Percentiles rank a stretch among this genome's conserved stretches.
Conservation (phyloP, 352 stramenopile species). For the Globisporangium viniferum region DNA sequence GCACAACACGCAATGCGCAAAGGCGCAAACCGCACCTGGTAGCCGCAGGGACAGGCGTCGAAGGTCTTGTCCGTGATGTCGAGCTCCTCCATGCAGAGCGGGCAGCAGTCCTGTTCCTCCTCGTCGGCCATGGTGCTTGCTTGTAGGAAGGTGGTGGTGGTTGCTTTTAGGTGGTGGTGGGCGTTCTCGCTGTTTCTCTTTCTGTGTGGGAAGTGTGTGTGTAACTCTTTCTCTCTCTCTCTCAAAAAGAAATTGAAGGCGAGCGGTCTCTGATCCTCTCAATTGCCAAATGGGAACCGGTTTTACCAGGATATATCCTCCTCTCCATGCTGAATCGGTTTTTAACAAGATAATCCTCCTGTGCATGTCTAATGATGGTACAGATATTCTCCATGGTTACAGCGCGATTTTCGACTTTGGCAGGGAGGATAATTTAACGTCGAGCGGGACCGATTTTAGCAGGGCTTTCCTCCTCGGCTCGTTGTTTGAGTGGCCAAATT, state of each 20-base stretch:
- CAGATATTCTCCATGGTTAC: no score
- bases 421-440: no score
- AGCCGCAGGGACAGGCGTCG: conserved; percentile 98
- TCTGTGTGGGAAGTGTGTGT: not conserved
- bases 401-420: no score
- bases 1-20: not conserved
- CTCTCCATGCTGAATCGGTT: no score
- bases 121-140: conserved; percentile 50
- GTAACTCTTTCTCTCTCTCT: not conserved
- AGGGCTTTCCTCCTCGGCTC: no score
- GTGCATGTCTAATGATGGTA: no score
- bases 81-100: conserved; percentile 98
- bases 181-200: not conserved
- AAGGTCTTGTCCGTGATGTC: conserved; percentile 98
- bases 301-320: no score
- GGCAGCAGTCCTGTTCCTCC: conserved; percentile 92
- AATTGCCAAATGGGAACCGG: no score
- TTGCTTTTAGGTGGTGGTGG: not conserved
- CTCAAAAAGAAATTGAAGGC: not conserved
- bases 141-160: not conserved
- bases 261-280: not conserved
- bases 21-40: conserved; percentile 69
- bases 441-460: no score
- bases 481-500: no score
- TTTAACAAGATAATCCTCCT: no score